Evolutionary conservation across 2,329 filamentous ascomycete genomes (phyloP), one percentile per base, ranked within the genome.

Genomic region (Exophiala sp.): DNA sequence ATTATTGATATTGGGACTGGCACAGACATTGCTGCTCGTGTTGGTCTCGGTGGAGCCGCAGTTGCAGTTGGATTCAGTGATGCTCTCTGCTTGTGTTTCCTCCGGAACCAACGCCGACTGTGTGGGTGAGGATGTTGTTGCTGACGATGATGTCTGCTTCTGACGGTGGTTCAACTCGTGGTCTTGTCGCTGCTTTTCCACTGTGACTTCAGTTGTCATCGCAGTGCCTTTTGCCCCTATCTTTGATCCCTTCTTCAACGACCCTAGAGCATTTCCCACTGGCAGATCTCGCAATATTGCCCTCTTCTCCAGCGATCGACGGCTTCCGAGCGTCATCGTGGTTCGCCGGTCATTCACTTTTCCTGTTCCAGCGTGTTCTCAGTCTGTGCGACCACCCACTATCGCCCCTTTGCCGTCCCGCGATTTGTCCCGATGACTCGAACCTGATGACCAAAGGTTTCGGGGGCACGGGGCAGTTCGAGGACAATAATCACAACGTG

Each of bases 231-330:
- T 42, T 50, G 32, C 39, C 40, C 30, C 40, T 48, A 52, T 52
- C 30, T 48, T 51, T 18, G 48, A 40, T 10, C 44, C 44, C 9
- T 23, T 45, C 42, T 43, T 55, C 18, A 35, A 48, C 13, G 52
- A 29, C 22, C 40, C 30, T 37, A 48, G 13, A 11, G 48, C 40
- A 9, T n/a, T n/a, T 16, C 44, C 44, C 7, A 48, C 19, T 46
- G 52, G 44, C 19, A 55, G 35, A 34, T 55, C 52, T 48, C 52
- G 40, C 34, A 55, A 41, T 29, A 49, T 48, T 29, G 39, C 43
- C 41, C 43, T 46, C 19, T 30, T 53, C 10, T 30, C 34, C 14
- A 39, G 43, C 43, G 48, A 46, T 49, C 52, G 44, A 32, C 48
- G 44, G n/a, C 23, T 43, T 9, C 48, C 52, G 30, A 51, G 48